Percentiles rank a stretch among this genome's conserved stretches.
Conservation (phyloP, 257 asterid genomes). For the Ilex aquifolium region DNA sequence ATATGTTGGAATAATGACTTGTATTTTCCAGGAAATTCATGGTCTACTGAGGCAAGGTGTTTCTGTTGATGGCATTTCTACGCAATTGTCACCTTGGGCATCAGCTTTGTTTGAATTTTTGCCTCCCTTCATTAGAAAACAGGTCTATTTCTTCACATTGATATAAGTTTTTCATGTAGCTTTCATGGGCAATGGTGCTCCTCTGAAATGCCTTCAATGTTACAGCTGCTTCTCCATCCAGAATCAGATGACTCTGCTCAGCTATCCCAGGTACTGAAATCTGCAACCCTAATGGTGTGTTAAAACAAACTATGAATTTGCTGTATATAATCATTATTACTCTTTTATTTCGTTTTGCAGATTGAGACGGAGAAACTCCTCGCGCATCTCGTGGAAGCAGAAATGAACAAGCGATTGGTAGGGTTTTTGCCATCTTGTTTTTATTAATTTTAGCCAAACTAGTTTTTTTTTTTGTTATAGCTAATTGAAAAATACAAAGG, state of each 20-base stretch:
- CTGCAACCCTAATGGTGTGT: slow-evolving; percentile 5
- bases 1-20: too few species aligned
- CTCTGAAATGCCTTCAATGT: slow-evolving; percentile 3
- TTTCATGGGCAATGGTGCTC: background rate
- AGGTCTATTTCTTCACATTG: slow-evolving; percentile 35
- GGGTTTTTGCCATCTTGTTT: slow-evolving; percentile 6
- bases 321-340: background rate
- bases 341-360: slow-evolving; percentile 27
- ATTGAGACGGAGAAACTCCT: slow-evolving; percentile 97
- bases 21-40: slow-evolving; percentile 73
- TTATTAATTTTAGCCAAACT: too few species aligned
- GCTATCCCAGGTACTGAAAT: slow-evolving; percentile 73
- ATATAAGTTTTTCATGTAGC: background rate
- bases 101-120: slow-evolving; percentile 84
- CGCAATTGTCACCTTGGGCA: slow-evolving; percentile 99
- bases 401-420: slow-evolving; percentile 85
- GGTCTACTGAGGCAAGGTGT: slow-evolving; percentile 79
- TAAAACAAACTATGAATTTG: too few species aligned
- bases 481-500: too few species aligned
- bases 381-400: slow-evolving; percentile 92
- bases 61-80: slow-evolving; percentile 69
- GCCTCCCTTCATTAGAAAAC: slow-evolving; percentile 80
- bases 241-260: slow-evolving; percentile 99
- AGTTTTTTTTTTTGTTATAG: too few species aligned
- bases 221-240: slow-evolving; percentile 78